These are phyloP conservation scores for Pneumocystis wakefieldiae DNA, from an alignment of 1,139 yeast genomes.

Conservation along the genomic window DNA sequence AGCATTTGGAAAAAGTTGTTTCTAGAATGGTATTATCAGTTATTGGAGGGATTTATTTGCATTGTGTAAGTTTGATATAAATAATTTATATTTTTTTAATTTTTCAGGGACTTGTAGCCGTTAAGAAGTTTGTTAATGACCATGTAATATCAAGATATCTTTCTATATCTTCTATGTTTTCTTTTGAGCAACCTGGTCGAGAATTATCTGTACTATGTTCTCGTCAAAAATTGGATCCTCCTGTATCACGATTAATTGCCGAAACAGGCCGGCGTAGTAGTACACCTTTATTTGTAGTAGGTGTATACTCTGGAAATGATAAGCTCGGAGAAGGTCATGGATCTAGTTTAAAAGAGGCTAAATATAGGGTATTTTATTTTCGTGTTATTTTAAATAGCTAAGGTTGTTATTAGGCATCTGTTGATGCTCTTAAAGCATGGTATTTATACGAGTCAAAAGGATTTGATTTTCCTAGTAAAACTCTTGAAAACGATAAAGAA, in stretches of 20 bases:
- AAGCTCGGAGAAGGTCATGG: constrained; percentile 94
- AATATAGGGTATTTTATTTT: constrained; percentile 18
- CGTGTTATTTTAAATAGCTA: background rate
- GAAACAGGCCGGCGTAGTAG: constrained; percentile 84
- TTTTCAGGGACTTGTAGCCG: constrained; percentile 44
- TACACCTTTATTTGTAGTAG: constrained; percentile 79
- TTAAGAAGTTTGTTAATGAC: constrained; percentile 50
- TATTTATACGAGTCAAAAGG: constrained; percentile 74
- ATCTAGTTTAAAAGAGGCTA: constrained; percentile 78
- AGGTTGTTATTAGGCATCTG: constrained; percentile 61
- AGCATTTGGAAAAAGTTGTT: constrained; percentile 18
- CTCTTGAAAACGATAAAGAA: constrained; percentile 6
- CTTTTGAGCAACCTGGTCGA: constrained; percentile 72
- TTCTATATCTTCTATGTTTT: constrained; percentile 56
- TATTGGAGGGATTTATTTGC: constrained; percentile 39
- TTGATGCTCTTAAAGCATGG: constrained; percentile 80
- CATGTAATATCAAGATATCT: constrained; percentile 69
- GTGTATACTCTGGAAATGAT: constrained; percentile 70
- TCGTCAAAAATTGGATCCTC: constrained; percentile 60
- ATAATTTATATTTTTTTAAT: constrained; percentile 22
- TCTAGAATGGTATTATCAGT: constrained; percentile 56
- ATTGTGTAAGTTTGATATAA: background rate
- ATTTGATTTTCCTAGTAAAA: constrained; percentile 47
- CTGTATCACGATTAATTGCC: constrained; percentile 69
- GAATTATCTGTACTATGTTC: constrained; percentile 67